phyloP scores from a whole-genome alignment of 257 asterid species.

The Nemophila menziesii region DNA sequence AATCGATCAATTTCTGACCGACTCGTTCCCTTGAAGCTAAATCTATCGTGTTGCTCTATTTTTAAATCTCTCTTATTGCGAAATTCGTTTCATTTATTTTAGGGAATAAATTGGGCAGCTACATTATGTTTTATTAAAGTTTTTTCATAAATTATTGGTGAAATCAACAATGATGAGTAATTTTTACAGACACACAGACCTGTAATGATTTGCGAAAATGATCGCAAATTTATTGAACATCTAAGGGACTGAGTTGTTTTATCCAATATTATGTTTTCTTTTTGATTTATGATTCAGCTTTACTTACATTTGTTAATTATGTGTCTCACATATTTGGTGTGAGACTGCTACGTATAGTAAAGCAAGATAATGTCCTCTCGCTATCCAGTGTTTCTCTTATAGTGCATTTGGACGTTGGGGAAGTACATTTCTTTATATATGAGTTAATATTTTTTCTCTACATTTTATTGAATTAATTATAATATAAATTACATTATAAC shows the following conservation, averaged over 20 bases:
- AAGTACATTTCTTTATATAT: constrained; percentile 1
- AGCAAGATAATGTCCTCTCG: constrained; percentile 24
- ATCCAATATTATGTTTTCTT: not conserved
- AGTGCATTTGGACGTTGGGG: constrained; percentile 20
- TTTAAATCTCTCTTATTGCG: not conserved
- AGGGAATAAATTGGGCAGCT: not conserved
- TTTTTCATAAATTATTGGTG: too few relatives aligned
- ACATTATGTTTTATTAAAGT: too few relatives aligned
- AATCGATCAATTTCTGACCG: not conserved
- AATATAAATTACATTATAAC: too few relatives aligned
- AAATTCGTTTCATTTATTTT: too few relatives aligned
- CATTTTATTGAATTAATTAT: too few relatives aligned
- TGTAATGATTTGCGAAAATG: constrained; percentile 38
- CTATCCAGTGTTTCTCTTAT: constrained; percentile 15
- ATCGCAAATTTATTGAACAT: constrained; percentile 30
- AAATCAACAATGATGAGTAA: constrained; percentile 12
- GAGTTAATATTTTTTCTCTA: not conserved
- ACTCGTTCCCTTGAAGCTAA: not conserved
- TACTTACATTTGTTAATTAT: constrained; percentile 1
- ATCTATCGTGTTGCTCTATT: not conserved
- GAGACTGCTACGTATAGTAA: constrained; percentile 2
- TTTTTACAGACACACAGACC: too few relatives aligned
- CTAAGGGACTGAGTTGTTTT: constrained; percentile 40
- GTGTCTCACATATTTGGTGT: not conserved
- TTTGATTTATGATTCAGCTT: constrained; percentile 3